A percentile compares a stretch with the other conserved stretches of the same genome.
Conservation (phyloP, 768 basidiomycete species). For the Leccinum incarnatum region DNA sequence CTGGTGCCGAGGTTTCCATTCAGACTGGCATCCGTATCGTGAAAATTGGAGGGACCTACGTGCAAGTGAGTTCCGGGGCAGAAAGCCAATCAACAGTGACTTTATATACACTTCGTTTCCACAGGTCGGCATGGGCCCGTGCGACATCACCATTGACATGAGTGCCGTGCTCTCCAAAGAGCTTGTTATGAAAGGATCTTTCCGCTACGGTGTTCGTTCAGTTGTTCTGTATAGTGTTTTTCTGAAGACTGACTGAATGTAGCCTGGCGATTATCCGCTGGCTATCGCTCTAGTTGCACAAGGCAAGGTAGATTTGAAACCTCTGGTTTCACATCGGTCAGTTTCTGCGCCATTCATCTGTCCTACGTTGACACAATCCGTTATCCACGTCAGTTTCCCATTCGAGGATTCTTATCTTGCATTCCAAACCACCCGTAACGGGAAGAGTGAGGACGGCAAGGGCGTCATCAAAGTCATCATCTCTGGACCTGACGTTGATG, state of each 20-base stretch:
- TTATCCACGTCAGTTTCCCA: conserved; percentile 45
- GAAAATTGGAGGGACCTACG: conserved; percentile 71
- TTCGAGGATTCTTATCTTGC: conserved; percentile 79
- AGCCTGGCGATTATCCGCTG: conserved; percentile 84
- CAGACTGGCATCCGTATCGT: conserved; percentile 79
- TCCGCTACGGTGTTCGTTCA: conserved; percentile 75
- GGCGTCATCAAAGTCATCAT: conserved; percentile 89
- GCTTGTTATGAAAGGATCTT: conserved; percentile 82
- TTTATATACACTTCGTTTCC: conserved; percentile 5
- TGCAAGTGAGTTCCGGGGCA: conserved; percentile 46
- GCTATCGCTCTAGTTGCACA: conserved; percentile 81
- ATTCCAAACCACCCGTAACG: conserved; percentile 75
- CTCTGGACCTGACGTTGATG: conserved; percentile 66
- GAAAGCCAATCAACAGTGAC: background rate
- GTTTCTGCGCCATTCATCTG: conserved; percentile 10
- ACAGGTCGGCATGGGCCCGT: conserved; percentile 79
- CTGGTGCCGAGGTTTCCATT: conserved; percentile 89
- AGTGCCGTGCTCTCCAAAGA: conserved; percentile 72
- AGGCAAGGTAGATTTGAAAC: conserved; percentile 82
- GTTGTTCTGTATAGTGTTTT: background rate
- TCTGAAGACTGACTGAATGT: background rate
- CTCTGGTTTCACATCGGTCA: conserved; percentile 85
- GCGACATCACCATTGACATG: conserved; percentile 74
- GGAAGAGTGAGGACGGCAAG: conserved; percentile 84
- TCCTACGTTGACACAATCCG: background rate